A percentile compares a stretch with the other conserved stretches of the same genome.
These are phyloP conservation scores for Nitzschia sp. DNA, from an alignment of 108 stramenopile genomes.

Conservation along the genomic window DNA sequence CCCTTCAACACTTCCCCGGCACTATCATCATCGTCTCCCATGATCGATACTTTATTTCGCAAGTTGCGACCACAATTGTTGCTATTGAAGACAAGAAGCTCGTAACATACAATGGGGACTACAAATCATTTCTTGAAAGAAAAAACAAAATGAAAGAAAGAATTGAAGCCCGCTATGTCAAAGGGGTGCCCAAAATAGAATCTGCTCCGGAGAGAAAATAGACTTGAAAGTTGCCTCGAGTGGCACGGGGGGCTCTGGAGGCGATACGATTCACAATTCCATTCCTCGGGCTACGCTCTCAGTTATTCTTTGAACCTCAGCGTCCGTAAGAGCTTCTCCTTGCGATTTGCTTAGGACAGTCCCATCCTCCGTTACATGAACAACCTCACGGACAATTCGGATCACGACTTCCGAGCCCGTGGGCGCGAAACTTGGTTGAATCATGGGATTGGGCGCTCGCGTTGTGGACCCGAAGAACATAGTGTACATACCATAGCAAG, in stretches of 20 bases:
- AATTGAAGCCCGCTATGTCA: conserved; percentile 82
- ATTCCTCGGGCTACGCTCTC: neutral
- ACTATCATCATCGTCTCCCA: conserved; percentile 92
- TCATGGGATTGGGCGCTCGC: no score
- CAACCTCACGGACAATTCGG: conserved; percentile 34
- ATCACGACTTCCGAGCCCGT: conserved; percentile 25
- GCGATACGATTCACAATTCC: neutral
- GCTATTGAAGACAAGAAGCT: conserved; percentile 90
- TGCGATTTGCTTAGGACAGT: conserved; percentile 9
- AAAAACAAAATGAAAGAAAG: conserved; percentile 79
- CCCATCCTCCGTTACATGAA: conserved; percentile 30
- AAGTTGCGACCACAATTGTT: conserved; percentile 92
- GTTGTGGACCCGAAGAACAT: no score
- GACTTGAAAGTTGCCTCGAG: no score
- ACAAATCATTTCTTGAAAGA: conserved; percentile 92
- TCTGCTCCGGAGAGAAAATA: neutral
- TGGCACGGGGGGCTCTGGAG: neutral
- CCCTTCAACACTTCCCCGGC: conserved; percentile 91
- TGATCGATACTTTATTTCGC: conserved; percentile 96
- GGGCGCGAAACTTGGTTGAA: neutral
- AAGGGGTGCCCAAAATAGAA: conserved; percentile 32
- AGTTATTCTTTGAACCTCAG: neutral
- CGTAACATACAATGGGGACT: conserved; percentile 89
- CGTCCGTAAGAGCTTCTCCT: conserved; percentile 33
- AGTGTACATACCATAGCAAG: conserved; percentile 34